Evolutionary conservation across 345 rosid genomes (phyloP), one percentile per base, ranked within the genome.

Genomic region (Hypericum perforatum): DNA sequence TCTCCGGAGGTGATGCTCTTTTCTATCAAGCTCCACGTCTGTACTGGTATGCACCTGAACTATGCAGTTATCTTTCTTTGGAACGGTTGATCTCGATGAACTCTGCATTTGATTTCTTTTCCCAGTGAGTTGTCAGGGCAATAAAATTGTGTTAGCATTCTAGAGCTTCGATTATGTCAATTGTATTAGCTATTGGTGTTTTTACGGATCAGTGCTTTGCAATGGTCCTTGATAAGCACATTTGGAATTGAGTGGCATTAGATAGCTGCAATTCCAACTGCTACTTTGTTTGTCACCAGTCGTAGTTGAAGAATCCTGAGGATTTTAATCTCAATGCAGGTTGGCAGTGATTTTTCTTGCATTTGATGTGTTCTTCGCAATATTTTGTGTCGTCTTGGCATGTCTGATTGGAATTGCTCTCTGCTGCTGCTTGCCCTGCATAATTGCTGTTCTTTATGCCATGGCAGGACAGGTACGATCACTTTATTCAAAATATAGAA

Each of bases 381-480:
- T 84, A 41, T 81, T 84, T 63, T 81, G 88, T 56, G 60, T 73
- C 36, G 78, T 68, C 38, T 36, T 84, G 76, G 88, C 87, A 16
- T 81, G 74, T 44, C 60, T 81, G 53, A 63, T 81, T 13, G 72
- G 75, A 42, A 52, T 77, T 15, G 82, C 83, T 11, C 66, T 77
- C 29, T 81, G 74, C 61, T 80, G 82, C 65, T 77, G 81, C 69
- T 60, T 81, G 36, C 88, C 88, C 10, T 92, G 96, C 79, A 88
- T 88, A 39, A 88, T 92, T 60, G 96, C 95, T 0, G 74, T 92
- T 77, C 94, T 92, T 42, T 92, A 88, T 49, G 90, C 98, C 37
- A 94, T 92, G 70, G 96, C 96, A 44, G 98, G 98, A 51, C 94
- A 87, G 81, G 98, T 90, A 76, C 58, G 66, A 49, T 52, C 16